Percentiles rank a stretch among this genome's conserved stretches.
phyloP scores from a whole-genome alignment of 257 asterid genomes.

The Solanum peruvianum region DNA sequence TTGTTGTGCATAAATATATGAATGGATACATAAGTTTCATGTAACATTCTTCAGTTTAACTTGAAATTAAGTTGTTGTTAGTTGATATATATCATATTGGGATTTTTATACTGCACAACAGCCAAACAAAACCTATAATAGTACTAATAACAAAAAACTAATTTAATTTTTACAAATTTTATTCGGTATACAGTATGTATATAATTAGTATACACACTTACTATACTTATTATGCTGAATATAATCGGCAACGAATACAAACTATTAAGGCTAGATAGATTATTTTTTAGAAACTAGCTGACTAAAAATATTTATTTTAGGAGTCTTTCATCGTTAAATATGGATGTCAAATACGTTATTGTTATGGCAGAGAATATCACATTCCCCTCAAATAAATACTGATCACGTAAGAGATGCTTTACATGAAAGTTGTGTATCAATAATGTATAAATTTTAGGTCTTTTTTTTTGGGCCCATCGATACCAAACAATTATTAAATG shows the following conservation, averaged over 20 bases:
- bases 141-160: too few relatives aligned
- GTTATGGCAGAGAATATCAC: neutral
- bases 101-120: neutral
- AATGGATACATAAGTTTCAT: neutral
- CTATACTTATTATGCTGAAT: neutral
- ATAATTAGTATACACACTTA: neutral
- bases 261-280: too few relatives aligned
- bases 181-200: neutral
- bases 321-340: too few relatives aligned
- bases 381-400: neutral
- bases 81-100: neutral
- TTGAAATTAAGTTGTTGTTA: neutral
- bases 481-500: neutral
- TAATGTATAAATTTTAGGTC: neutral
- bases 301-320: too few relatives aligned
- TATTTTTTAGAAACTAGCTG: too few relatives aligned
- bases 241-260: neutral
- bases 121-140: neutral
- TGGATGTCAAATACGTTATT: too few relatives aligned
- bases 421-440: neutral
- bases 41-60: neutral
- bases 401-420: neutral
- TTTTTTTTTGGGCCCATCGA: neutral
- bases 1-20: neutral
- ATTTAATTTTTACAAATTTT: neutral